Conservation (phyloP, 495 filamentous ascomycete genomes). For the Letharia lupina region DNA sequence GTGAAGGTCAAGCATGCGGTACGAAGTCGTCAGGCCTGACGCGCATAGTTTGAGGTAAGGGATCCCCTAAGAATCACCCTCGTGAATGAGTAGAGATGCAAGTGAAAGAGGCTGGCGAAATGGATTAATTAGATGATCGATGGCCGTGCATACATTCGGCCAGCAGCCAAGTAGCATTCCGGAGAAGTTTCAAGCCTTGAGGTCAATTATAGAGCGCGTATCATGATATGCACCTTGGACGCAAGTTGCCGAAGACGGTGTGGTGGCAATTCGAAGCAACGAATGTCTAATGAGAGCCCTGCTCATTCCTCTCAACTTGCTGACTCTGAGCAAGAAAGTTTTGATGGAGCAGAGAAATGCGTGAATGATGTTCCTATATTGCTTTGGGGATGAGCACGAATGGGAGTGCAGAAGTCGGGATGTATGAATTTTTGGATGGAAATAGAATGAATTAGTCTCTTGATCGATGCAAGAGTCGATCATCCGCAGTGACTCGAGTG, state of each 20-base stretch:
- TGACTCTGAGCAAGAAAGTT: not conserved
- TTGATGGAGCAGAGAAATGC: not conserved
- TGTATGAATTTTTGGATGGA: not conserved
- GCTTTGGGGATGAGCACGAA: constrained; percentile 14
- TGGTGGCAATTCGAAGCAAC: constrained; percentile 10
- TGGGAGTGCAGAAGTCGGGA: constrained; percentile 6
- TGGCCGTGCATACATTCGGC: constrained; percentile 7
- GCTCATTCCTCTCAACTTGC: not conserved
- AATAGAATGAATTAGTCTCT: not conserved
- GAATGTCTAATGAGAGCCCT: not conserved
- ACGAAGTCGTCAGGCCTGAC: constrained; percentile 5
- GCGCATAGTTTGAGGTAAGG: constrained; percentile 3
- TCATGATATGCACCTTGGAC: constrained; percentile 21
- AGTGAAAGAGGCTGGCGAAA: not conserved
- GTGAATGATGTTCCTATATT: not conserved
- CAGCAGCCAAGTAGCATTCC: constrained; percentile 15
- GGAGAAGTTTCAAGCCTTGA: constrained; percentile 13
- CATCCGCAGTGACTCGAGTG: not conserved
- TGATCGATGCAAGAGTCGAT: not conserved
- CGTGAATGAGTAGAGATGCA: not conserved
- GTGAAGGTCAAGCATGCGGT: constrained; percentile 2
- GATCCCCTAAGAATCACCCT: not conserved
- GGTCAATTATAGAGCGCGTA: constrained; percentile 19
- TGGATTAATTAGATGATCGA: constrained; percentile 7
- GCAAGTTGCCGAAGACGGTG: constrained; percentile 11